A percentile compares a stretch with the other conserved stretches of the same genome.
Conservation (phyloP, 1,284 basidiomycete genomes). For the Tetrapyrgos nigripes region DNA sequence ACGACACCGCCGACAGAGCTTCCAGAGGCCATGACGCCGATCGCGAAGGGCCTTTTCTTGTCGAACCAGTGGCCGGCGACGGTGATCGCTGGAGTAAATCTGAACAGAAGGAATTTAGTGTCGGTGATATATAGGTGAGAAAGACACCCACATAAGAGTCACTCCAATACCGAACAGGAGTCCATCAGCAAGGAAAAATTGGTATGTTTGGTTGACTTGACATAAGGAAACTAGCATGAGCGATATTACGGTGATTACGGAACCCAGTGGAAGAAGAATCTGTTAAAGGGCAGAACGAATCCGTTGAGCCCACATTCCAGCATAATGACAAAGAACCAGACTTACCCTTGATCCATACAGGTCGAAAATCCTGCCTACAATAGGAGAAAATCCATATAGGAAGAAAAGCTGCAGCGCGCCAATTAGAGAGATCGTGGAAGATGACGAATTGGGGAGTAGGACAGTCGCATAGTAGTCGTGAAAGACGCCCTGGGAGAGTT, state of each 20-base stretch:
- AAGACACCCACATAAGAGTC: conserved; percentile 56
- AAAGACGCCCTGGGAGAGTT: conserved; percentile 33
- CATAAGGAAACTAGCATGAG: conserved; percentile 32
- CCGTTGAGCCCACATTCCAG: no score
- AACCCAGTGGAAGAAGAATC: conserved; percentile 24
- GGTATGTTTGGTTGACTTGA: conserved; percentile 43
- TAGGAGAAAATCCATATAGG: conserved; percentile 20
- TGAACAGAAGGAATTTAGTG: background rate
- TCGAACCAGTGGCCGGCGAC: conserved; percentile 61
- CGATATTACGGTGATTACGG: conserved; percentile 25
- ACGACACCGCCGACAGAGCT: conserved; percentile 54
- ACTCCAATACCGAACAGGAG: conserved; percentile 63
- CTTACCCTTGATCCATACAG: conserved; percentile 2
- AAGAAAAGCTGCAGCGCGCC: conserved; percentile 35
- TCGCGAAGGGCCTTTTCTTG: conserved; percentile 45
- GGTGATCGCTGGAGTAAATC: conserved; percentile 48
- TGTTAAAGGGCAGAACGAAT: no score
- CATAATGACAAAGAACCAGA: no score
- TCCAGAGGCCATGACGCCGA: conserved; percentile 49
- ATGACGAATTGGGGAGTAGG: conserved; percentile 40
- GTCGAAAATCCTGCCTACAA: conserved; percentile 7
- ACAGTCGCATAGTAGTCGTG: conserved; percentile 44
- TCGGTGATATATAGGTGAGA: conserved; percentile 60
- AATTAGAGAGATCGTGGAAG: conserved; percentile 57
- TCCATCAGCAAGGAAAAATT: conserved; percentile 66